phyloP scores from a whole-genome alignment of 2,329 filamentous ascomycete species.

The Hymenoscyphus repandus region DNA sequence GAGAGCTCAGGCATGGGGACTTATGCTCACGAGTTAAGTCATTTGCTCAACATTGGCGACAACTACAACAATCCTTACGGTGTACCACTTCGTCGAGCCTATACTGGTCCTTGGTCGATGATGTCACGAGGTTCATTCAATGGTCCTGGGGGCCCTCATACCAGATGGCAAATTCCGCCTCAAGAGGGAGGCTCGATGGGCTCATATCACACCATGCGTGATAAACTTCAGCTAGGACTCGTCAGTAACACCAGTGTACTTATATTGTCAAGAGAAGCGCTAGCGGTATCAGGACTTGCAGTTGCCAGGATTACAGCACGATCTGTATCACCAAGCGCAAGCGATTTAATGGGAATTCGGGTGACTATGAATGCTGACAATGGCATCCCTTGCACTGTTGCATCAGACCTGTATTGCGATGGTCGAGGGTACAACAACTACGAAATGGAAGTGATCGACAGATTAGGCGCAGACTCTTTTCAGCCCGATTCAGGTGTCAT shows the following conservation, averaged over 20 bases:
- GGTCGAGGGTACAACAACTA: conserved; percentile 12
- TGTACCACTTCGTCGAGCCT: conserved; percentile 8
- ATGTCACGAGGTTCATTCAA: conserved; percentile 15
- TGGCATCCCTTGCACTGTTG: conserved; percentile 6
- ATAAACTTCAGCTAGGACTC: conserved; percentile 14
- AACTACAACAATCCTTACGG: conserved; percentile 16
- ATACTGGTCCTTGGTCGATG: conserved; percentile 14
- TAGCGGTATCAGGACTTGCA: conserved; percentile 8
- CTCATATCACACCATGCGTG: conserved; percentile 12
- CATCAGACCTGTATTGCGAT: conserved; percentile 12
- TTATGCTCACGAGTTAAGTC: conserved; percentile 14
- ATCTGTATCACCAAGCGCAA: conserved; percentile 6
- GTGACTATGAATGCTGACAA: conserved; percentile 8
- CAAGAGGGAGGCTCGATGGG: conserved; percentile 12
- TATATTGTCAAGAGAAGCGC: conserved; percentile 8
- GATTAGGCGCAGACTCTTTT: conserved; percentile 15
- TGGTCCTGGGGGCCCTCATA: conserved; percentile 16
- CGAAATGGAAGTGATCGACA: conserved; percentile 12
- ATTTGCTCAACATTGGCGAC: conserved; percentile 14
- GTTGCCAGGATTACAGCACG: conserved; percentile 11
- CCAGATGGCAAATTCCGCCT: conserved; percentile 16
- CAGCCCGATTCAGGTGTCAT: conserved; percentile 14
- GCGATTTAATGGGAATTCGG: conserved; percentile 8
- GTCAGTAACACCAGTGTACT: conserved; percentile 8
- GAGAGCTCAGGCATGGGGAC: conserved; percentile 13